Base-by-base conservation (phyloP, 805 yeast species). In the Debaryomyces tyrocola region DNA sequence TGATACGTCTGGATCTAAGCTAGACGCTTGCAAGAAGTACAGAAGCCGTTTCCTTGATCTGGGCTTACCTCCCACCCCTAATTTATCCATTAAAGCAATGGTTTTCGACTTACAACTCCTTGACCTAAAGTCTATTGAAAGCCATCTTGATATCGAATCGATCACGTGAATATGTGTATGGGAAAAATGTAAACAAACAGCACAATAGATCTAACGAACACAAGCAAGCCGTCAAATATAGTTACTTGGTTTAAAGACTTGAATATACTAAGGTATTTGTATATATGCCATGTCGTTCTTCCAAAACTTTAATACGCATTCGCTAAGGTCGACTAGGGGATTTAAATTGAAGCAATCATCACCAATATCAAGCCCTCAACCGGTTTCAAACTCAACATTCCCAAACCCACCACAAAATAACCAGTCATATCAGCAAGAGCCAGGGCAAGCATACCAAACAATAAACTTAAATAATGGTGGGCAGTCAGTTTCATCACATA, bases 401-500 rank as follows among this genome's bases (percentile, higher is more conserved):
- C 75, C 75, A 14, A 43, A 46, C 4, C 48, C 54, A 21, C 57
- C 58, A 4, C 27, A 31, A 28, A 39, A 29, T 28, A 24, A 21
- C 8, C 33, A 39, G n/a, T 6, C 35, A 12, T 53, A 46, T 39
- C 51, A 53, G 14, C 57, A 51, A 20, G 51, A 41, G 6, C 20
- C 43, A 6, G 31, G 33, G 8, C 46, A 40, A 7, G 67, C 65
- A n/a, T 66, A 61, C 44, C 72, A 64, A 41, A 65, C 73, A 14
- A 62, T 66, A 28, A 63, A 60, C 50, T 48, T 56, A 33, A 54
- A 58, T 20, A 46, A 51, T 21, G 53, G 50, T 5, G 45, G 52
- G 6, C 74, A 70, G 43, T 59, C 64, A 20, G 75, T 71, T n/a
- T 66, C 75, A 1, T 62, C 74, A 5, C 96, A 87, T 60, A 82